Evolutionary conservation across 2,329 filamentous ascomycete genomes (phyloP).

Genomic region (Rhytidhysteron rufulum): DNA sequence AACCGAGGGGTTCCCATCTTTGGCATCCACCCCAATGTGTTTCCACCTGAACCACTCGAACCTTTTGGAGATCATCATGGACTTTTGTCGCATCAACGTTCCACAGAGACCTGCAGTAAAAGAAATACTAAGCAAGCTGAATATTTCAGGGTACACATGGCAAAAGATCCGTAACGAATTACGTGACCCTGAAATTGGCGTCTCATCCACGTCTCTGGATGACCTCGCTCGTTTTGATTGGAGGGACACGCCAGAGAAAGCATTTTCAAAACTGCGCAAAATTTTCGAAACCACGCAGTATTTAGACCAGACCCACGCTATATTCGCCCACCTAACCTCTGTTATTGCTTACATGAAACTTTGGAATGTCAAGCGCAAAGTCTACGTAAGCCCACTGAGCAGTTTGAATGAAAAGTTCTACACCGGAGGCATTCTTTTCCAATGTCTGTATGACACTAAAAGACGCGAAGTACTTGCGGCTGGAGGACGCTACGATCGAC

Average conservation of each 20-base stretch:
- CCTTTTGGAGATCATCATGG: conserved; percentile 82
- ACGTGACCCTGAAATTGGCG: conserved; percentile 72
- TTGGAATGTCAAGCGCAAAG: conserved; percentile 69
- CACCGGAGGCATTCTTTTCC: conserved; percentile 73
- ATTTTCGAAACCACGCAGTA: conserved; percentile 54
- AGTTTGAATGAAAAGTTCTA: conserved; percentile 93
- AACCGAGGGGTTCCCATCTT: conserved; percentile 71
- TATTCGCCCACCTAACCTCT: conserved; percentile 74
- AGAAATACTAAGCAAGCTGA: conserved; percentile 80
- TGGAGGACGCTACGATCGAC: conserved; percentile 84
- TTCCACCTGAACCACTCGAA: conserved; percentile 89
- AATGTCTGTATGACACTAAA: conserved; percentile 83
- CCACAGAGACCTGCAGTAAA: conserved; percentile 69
- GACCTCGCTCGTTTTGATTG: conserved; percentile 91
- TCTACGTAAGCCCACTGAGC: conserved; percentile 80
- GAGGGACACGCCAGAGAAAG: conserved; percentile 69
- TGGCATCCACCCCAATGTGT: conserved; percentile 71
- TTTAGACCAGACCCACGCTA: conserved; percentile 48
- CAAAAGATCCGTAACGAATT: conserved; percentile 78
- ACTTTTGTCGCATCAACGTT: conserved; percentile 75
- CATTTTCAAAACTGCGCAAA: conserved; percentile 59
- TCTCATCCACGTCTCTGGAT: conserved; percentile 85
- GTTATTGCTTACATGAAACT: conserved; percentile 73
- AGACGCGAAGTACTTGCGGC: conserved; percentile 82
- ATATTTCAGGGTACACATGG: conserved; percentile 77